Evolutionary conservation across 1,284 basidiomycete species (phyloP).

Genomic region (Albatrellus sp.): DNA sequence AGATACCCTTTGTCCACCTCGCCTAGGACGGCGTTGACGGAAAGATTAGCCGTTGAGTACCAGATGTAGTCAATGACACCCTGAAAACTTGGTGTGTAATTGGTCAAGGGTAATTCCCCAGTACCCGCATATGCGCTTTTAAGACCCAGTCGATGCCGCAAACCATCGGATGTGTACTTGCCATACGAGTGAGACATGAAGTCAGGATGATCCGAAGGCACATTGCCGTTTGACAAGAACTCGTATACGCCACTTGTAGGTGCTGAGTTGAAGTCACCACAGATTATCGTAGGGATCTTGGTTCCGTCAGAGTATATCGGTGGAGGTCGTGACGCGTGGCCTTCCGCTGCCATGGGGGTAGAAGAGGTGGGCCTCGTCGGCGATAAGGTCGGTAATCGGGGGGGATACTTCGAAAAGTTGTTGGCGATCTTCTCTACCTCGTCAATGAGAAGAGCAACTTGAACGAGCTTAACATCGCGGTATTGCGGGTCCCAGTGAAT

Average conservation of each 20-base stretch:
- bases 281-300: constrained; percentile 87
- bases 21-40: constrained; percentile 80
- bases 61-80: constrained; percentile 92
- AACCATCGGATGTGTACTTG: constrained; percentile 82
- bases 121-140: constrained; percentile 71
- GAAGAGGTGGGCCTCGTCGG: constrained; percentile 13
- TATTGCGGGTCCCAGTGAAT: constrained; percentile 91
- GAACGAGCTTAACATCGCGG: constrained; percentile 96
- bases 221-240: constrained; percentile 67
- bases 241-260: constrained; percentile 88
- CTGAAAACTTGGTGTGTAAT: constrained; percentile 79
- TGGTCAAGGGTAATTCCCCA: constrained; percentile 76
- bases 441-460: constrained; percentile 85
- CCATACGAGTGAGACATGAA: constrained; percentile 92
- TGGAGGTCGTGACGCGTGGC: constrained; percentile 31
- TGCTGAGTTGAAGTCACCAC: constrained; percentile 92
- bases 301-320: constrained; percentile 71
- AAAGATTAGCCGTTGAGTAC: constrained; percentile 72
- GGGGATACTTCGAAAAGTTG: constrained; percentile 77
- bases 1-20: constrained; percentile 84
- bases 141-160: constrained; percentile 71
- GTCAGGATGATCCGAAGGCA: constrained; percentile 75
- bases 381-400: constrained; percentile 30
- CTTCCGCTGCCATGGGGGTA: constrained; percentile 11
- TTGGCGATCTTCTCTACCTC: constrained; percentile 85